Evolutionary conservation across 208 protist species (phyloP), one percentile per base, ranked within the genome.

Genomic region (Herpetomonas tarakana): DNA sequence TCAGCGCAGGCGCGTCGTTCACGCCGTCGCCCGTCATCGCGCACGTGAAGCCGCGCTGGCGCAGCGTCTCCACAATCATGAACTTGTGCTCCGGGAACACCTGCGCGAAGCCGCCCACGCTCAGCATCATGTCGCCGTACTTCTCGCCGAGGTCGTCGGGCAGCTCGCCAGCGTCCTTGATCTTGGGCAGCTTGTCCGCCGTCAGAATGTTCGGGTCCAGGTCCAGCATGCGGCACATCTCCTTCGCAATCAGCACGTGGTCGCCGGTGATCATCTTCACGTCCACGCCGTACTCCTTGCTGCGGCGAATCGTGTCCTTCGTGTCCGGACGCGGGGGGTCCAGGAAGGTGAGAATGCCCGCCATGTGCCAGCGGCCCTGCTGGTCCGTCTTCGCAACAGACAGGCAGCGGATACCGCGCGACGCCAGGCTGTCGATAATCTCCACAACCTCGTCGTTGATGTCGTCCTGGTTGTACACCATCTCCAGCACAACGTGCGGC

Each of bases 1-100:
- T 98, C 51, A 99, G 66, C 18, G 97, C 94, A 39, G 96, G 96
- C 21, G 96, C 87, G 71, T 98, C 97, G 77, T 98, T 98, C 2
- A 98, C 93, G 56, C 97, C 98, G 81, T 99, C 98, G 58, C 97
- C 98, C 49, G 96, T 98, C 97, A 99, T 98, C 56, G 94, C 96
- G 28, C 91, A 85, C 22, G 93, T 88, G 72, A 93, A 91, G 26
- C 88, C 85, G 19, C 74, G 65, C 56, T 94, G 76, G 58, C 97
- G 92, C 45, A 98, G 83, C 21, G 82, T 66, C 65, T 96, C 74
- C 3, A 98, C 94, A 74, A 98, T 97, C 29, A 94, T 75, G 65
- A 91, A 97, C 71, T 99, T 99, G 77, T 98, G 88, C 74, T 98
- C 94, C 25, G 96, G 96, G 67, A 92, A 95, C 52, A 98, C 95